Percentiles rank a stretch among this genome's conserved stretches.
These are phyloP conservation scores for Wallacemonas sp. DNA, from an alignment of 208 protist species.

Conservation along the genomic window DNA sequence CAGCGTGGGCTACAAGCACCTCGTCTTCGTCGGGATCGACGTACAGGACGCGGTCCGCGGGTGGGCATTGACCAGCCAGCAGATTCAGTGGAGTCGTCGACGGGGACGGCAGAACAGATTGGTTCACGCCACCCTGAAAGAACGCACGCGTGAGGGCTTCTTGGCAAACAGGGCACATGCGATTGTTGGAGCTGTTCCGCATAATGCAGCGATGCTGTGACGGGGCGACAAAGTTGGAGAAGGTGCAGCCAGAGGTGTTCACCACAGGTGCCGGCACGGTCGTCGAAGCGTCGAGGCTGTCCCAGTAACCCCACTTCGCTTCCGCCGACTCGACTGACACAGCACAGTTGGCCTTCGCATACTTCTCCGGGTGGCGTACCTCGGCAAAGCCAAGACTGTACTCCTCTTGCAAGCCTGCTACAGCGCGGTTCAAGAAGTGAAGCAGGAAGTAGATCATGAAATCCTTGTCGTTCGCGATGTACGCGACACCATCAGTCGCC, in stretches of 20 bases:
- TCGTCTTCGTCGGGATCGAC: constrained; percentile 14
- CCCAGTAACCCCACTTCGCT: constrained; percentile 41
- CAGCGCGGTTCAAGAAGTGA: constrained; percentile 63
- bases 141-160: constrained; percentile 45
- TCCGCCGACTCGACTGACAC: neutral
- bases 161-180: constrained; percentile 61
- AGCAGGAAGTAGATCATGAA: constrained; percentile 61
- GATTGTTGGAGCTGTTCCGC: constrained; percentile 33
- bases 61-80: constrained; percentile 35
- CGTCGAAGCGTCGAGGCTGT: neutral
- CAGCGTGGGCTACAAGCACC: constrained; percentile 5
- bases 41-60: constrained; percentile 19
- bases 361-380: neutral
- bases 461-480: constrained; percentile 38
- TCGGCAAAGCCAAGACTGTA: constrained; percentile 47
- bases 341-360: constrained; percentile 44
- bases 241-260: constrained; percentile 32
- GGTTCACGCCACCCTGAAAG: constrained; percentile 16
- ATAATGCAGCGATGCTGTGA: constrained; percentile 48
- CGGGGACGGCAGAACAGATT: neutral
- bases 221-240: constrained; percentile 48
- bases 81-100: constrained; percentile 13
- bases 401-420: constrained; percentile 49
- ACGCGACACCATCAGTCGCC: constrained; percentile 34
- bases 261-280: neutral